Evolutionary conservation across 2,329 filamentous ascomycete genomes (phyloP).

Genomic region (Zymoseptoria tritici): DNA sequence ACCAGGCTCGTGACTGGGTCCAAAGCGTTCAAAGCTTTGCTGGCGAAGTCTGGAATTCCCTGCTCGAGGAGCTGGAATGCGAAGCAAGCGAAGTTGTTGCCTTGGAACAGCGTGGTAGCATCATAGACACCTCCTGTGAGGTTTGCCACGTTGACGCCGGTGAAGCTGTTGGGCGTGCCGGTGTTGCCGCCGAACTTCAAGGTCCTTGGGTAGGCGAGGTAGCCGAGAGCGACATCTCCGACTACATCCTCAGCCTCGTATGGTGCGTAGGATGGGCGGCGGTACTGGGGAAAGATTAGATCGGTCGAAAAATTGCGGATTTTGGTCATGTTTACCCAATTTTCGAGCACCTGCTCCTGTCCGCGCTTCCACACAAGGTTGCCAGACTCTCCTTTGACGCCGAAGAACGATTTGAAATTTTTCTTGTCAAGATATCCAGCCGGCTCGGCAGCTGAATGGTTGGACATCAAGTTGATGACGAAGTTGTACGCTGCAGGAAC

Average conservation of each 20-base stretch:
- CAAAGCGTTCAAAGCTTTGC: conserved; percentile 3
- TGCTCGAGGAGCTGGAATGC: conserved; percentile 29
- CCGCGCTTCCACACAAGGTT: conserved; percentile 14
- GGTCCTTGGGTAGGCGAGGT: conserved; percentile 22
- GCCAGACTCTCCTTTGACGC: conserved; percentile 17
- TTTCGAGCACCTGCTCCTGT: conserved; percentile 15
- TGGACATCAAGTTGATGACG: conserved; percentile 23
- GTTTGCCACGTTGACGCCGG: conserved; percentile 28
- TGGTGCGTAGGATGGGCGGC: conserved; percentile 13
- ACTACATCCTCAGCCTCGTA: conserved; percentile 25
- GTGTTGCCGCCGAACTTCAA: conserved; percentile 30
- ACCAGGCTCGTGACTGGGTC: conserved; percentile 11
- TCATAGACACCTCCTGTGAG: conserved; percentile 29
- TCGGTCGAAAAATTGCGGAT: neutral
- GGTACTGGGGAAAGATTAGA: conserved; percentile 18
- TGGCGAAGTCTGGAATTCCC: conserved; percentile 24
- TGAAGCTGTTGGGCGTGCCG: conserved; percentile 28
- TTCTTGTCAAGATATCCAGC: conserved; percentile 17
- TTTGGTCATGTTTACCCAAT: conserved; percentile 4
- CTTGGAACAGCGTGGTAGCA: conserved; percentile 14
- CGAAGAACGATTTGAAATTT: conserved; percentile 21
- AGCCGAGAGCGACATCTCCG: conserved; percentile 8
- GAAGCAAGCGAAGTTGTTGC: conserved; percentile 33
- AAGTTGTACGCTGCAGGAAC: conserved; percentile 23
- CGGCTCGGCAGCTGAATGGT: conserved; percentile 8